Conservation (phyloP, 2,329 filamentous ascomycete species). For the Ophiostoma quercus region DNA sequence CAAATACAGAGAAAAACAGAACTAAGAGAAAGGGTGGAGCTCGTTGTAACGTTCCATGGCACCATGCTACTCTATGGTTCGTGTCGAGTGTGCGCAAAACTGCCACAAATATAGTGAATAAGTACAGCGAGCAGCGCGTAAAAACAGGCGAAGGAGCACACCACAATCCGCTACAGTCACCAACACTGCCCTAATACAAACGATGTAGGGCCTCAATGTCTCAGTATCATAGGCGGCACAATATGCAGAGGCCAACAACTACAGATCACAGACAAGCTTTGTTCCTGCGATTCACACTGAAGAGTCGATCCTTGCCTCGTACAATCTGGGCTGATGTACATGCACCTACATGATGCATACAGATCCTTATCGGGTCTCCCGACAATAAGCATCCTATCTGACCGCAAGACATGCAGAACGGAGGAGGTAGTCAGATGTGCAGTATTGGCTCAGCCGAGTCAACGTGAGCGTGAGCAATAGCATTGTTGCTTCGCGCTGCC, state of each 20-base stretch:
- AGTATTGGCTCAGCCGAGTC: background rate
- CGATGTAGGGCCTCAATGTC: too few species aligned
- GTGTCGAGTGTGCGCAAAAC: background rate
- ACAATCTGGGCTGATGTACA: background rate
- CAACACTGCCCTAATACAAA: too few species aligned
- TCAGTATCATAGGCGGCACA: too few species aligned
- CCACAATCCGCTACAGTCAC: background rate
- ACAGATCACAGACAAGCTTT: background rate
- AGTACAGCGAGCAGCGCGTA: background rate
- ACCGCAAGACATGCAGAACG: background rate
- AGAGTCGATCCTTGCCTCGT: background rate
- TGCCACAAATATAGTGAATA: background rate
- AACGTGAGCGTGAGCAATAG: constrained; percentile 2
- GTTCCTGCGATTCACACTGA: background rate
- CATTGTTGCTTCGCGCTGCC: constrained; percentile 1
- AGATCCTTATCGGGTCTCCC: constrained; percentile 5
- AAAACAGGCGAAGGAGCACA: background rate
- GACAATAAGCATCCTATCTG: background rate
- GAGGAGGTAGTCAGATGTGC: background rate
- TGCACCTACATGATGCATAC: background rate
- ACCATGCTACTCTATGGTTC: background rate
- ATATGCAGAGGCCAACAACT: too few species aligned
- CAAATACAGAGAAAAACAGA: background rate
- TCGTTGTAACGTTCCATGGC: constrained; percentile 14
- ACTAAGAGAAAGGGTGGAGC: background rate